These are phyloP conservation scores for Botrytis porri DNA, from an alignment of 2,329 filamentous ascomycete species.

Conservation along the genomic window DNA sequence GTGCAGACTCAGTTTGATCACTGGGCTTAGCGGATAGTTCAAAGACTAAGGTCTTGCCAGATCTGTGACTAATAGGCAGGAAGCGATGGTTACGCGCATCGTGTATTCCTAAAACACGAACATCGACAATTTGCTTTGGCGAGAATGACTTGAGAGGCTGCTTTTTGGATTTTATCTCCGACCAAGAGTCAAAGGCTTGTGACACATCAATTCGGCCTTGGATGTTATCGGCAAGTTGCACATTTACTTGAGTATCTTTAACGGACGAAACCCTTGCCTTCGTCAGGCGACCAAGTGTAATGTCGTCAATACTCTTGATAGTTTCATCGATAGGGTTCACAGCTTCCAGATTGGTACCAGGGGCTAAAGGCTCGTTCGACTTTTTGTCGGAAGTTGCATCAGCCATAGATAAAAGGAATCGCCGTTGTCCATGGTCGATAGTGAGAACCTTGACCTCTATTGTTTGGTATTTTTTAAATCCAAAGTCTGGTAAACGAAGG, in stretches of 20 bases:
- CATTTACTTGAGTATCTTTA: conserved; percentile 90
- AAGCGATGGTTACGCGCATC: conserved; percentile 89
- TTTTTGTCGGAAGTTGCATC: conserved; percentile 49
- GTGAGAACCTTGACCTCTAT: conserved; percentile 69
- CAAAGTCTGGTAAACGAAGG: conserved; percentile 68
- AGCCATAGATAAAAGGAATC: conserved; percentile 64
- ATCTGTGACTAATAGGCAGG: conserved; percentile 83
- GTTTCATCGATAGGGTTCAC: conserved; percentile 63
- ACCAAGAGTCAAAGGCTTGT: conserved; percentile 84
- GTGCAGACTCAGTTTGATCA: conserved; percentile 49
- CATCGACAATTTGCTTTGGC: conserved; percentile 66
- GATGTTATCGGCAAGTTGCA: conserved; percentile 80
- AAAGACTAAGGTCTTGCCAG: conserved; percentile 72
- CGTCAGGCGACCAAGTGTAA: conserved; percentile 67
- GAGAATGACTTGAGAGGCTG: conserved; percentile 74
- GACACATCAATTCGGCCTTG: conserved; percentile 93
- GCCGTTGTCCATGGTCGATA: conserved; percentile 65
- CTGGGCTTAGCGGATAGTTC: conserved; percentile 82
- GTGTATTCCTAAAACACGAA: conserved; percentile 81
- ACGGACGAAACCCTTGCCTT: conserved; percentile 79
- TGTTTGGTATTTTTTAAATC: conserved; percentile 72
- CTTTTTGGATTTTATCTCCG: conserved; percentile 80
- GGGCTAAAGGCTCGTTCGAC: conserved; percentile 33
- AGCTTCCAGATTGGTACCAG: conserved; percentile 43
- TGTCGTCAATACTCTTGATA: conserved; percentile 65